These are phyloP conservation scores for Aphanomyces astaci DNA, from an alignment of 352 stramenopile genomes.

Conservation along the genomic window DNA sequence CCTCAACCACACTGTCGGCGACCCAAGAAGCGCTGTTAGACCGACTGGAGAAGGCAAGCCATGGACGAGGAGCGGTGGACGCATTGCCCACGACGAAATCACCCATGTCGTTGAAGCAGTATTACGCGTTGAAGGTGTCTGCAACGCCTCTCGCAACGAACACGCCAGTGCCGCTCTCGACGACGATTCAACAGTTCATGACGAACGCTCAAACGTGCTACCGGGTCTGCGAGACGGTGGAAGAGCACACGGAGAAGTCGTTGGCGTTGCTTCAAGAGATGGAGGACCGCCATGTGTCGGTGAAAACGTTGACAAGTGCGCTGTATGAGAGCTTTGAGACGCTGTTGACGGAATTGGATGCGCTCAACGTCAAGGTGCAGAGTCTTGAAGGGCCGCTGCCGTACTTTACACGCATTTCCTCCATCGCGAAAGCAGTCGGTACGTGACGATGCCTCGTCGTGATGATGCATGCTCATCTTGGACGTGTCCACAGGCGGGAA, in stretches of 20 bases:
- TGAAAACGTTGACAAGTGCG: conserved; percentile 61
- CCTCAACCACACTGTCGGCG: neutral
- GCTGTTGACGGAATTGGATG: conserved; percentile 49
- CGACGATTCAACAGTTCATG: neutral
- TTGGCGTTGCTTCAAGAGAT: conserved; percentile 67
- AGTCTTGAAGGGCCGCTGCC: conserved; percentile 57
- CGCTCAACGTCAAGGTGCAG: conserved; percentile 50
- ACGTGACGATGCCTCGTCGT: conserved; percentile 68
- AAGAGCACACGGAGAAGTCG: conserved; percentile 47
- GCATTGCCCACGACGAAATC: neutral
- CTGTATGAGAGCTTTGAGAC: conserved; percentile 74
- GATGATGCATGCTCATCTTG: conserved; percentile 38
- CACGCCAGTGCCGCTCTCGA: neutral
- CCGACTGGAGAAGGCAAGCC: neutral
- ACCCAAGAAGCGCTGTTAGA: conserved; percentile 13
- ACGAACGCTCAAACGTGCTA: conserved; percentile 23
- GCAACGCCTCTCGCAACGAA: neutral
- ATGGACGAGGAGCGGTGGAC: neutral
- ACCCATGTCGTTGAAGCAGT: conserved; percentile 13
- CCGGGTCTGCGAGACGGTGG: conserved; percentile 37
- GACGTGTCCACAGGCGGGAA: neutral
- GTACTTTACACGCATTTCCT: conserved; percentile 60
- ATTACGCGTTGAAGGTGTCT: conserved; percentile 10
- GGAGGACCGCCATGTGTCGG: conserved; percentile 70
- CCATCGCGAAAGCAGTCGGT: conserved; percentile 14